phyloP scores from a whole-genome alignment of 352 stramenopile species.

The Elongisporangium anandrum region DNA sequence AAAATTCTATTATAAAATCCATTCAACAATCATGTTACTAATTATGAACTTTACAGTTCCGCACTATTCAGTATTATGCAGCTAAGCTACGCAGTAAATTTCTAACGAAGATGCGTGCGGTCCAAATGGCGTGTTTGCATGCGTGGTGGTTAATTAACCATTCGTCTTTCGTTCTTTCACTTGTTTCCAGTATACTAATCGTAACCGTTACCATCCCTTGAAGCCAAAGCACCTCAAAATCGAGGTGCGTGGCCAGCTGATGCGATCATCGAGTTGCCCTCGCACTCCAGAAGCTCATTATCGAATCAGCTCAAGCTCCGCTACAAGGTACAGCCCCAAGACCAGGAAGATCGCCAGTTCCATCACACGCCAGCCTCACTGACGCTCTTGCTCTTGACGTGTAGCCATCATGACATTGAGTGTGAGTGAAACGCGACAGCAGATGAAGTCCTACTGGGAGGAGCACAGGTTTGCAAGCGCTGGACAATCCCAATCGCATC shows the following conservation, averaged over 20 bases:
- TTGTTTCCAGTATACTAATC: not conserved
- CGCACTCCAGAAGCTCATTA: not conserved
- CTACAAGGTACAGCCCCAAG: not conserved
- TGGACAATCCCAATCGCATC: not conserved
- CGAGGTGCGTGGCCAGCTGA: not conserved
- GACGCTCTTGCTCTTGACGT: not conserved
- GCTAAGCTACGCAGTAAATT: not conserved
- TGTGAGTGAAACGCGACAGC: constrained; percentile 29
- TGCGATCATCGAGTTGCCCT: not conserved
- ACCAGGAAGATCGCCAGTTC: not conserved
- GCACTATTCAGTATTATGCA: not conserved
- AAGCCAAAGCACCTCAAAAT: not conserved
- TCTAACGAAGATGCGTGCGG: not conserved
- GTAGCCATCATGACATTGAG: not conserved
- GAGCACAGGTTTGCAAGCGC: constrained; percentile 42
- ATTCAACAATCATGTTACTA: too few species aligned
- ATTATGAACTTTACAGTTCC: too few species aligned
- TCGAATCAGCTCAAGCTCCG: not conserved
- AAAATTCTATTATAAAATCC: not conserved
- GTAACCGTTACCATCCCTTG: not conserved
- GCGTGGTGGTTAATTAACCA: not conserved
- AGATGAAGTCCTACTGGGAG: constrained; percentile 83
- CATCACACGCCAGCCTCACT: not conserved
- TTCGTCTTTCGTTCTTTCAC: not conserved
- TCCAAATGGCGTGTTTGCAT: not conserved